A percentile compares a stretch with the other conserved stretches of the same genome.
Evolutionary conservation across 2,329 filamentous ascomycete genomes (phyloP).

Genomic region (Aspergillus sp.): DNA sequence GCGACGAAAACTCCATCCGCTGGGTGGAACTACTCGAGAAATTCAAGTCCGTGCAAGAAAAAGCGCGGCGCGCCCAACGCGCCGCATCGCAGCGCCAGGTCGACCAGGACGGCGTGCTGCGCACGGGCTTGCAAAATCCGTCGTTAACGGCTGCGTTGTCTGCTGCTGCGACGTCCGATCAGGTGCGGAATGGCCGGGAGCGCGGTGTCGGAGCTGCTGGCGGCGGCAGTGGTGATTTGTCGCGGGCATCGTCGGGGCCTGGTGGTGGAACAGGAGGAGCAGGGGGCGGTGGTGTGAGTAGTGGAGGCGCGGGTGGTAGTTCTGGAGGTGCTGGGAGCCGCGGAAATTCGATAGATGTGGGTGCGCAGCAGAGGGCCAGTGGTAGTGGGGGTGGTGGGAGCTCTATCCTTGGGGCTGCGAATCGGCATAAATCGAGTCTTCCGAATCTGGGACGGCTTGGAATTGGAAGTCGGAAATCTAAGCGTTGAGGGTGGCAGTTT

Average conservation of each 20-base stretch:
- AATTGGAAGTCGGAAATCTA: slow-evolving; percentile 56
- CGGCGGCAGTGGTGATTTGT: no score
- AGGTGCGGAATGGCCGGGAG: slow-evolving; percentile 23
- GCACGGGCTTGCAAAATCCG: slow-evolving; percentile 32
- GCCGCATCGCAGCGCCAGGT: slow-evolving; percentile 41
- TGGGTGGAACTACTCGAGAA: slow-evolving; percentile 94
- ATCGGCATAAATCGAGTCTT: slow-evolving; percentile 56
- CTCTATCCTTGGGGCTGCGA: slow-evolving; percentile 31
- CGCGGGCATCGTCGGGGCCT: no score
- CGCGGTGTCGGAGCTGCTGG: slow-evolving; percentile 19
- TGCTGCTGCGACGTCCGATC: slow-evolving; percentile 20
- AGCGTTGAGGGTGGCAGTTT: slow-evolving; percentile 20
- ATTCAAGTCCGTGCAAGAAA: slow-evolving; percentile 85
- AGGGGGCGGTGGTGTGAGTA: no score
- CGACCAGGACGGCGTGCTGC: slow-evolving; percentile 44
- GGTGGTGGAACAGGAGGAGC: no score
- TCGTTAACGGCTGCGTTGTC: slow-evolving; percentile 26
- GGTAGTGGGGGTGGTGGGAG: slow-evolving; percentile 26
- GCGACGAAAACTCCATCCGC: slow-evolving; percentile 76
- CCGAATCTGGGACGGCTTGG: slow-evolving; percentile 64
- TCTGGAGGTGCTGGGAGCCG: neutral
- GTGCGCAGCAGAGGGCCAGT: slow-evolving; percentile 11
- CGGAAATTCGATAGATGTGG: neutral
- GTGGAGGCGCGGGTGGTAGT: no score
- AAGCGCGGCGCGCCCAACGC: slow-evolving; percentile 60